Conservation (phyloP, 306 rosid species). For the barrel medic (Medicago truncatula) region MtrunA17r5.0-ANR NC_053047.1:33407001-33407500, state of each 20-base stretch:
- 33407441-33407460: not conserved
- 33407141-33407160: not conserved
- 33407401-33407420: not conserved
- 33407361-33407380: constrained; percentile 5
- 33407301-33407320: constrained; percentile 6
- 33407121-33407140: not conserved
- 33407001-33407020: not conserved
- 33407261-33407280: not conserved
- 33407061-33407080: not conserved
- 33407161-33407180: not conserved
- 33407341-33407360: constrained; percentile 29
- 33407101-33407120: too few species aligned
- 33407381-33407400: too few species aligned
- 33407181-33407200: accelerated
- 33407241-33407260: not conserved
- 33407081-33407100: too few species aligned
- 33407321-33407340: not conserved
- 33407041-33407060: not conserved
- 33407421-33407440: constrained; percentile 26
- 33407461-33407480: constrained; percentile 22
- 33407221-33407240: not conserved
- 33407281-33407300: not conserved
- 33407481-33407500: not conserved
- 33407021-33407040: not conserved
- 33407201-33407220: not conserved